phyloP scores from a whole-genome alignment of 2,329 filamentous ascomycete genomes.

The Didymella keratinophila region DNA sequence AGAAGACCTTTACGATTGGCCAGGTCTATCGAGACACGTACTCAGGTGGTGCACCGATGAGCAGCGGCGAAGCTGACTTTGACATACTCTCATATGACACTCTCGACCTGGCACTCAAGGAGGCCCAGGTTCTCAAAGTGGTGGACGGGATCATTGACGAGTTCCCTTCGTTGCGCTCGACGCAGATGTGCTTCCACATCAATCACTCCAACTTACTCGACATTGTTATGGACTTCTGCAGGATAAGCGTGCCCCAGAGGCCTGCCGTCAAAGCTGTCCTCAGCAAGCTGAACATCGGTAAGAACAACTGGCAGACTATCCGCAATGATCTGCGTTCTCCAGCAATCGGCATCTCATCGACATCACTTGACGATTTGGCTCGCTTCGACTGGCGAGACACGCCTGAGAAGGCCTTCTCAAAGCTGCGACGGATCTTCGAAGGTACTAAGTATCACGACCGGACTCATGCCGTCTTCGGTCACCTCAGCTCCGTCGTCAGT shows the following conservation, averaged over 20 bases:
- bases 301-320: slow-evolving; percentile 83
- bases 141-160: slow-evolving; percentile 86
- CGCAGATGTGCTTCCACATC: slow-evolving; percentile 85
- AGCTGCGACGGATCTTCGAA: slow-evolving; percentile 63
- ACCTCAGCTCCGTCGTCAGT: slow-evolving; percentile 78
- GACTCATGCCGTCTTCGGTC: slow-evolving; percentile 69
- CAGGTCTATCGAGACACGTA: slow-evolving; percentile 82
- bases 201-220: slow-evolving; percentile 89
- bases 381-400: slow-evolving; percentile 88
- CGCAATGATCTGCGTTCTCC: slow-evolving; percentile 82
- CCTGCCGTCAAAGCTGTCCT: slow-evolving; percentile 80
- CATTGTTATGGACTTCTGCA: slow-evolving; percentile 88
- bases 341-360: slow-evolving; percentile 81
- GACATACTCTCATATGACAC: slow-evolving; percentile 89
- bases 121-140: slow-evolving; percentile 93
- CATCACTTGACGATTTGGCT: slow-evolving; percentile 87
- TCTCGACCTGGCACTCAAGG: slow-evolving; percentile 83
- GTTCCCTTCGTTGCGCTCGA: slow-evolving; percentile 76
- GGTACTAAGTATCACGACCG: slow-evolving; percentile 62
- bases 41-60: slow-evolving; percentile 80
- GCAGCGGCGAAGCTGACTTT: slow-evolving; percentile 91
- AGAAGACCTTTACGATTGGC: slow-evolving; percentile 86
- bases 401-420: slow-evolving; percentile 76
- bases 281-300: slow-evolving; percentile 84
- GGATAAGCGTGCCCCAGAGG: slow-evolving; percentile 73